Conservation (phyloP, 441 rosid genomes). For the Biscutella laevigata region DNA sequence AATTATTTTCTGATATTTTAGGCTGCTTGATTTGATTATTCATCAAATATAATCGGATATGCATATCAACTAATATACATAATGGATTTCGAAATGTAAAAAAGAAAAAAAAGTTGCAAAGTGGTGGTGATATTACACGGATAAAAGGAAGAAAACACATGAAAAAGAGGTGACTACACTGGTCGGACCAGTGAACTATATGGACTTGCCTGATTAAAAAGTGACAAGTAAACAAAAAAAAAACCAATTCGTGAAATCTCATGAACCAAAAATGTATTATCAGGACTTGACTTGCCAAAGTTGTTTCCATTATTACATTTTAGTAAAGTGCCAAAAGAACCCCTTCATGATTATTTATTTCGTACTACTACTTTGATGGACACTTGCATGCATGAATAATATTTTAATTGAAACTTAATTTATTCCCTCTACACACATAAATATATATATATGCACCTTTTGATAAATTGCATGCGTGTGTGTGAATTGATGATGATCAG, state of each 20-base stretch:
- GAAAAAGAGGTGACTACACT: conserved; percentile 14
- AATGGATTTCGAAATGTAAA: not conserved
- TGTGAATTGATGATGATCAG: conserved; percentile 20
- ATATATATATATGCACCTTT: not conserved
- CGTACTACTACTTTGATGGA: conserved; percentile 26
- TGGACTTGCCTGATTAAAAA: conserved; percentile 19
- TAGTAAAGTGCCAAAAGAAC: conserved; percentile 28
- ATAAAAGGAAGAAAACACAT: conserved; percentile 21
- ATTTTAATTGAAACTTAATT: not conserved
- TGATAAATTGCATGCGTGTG: too few species aligned
- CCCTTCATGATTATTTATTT: conserved; percentile 20
- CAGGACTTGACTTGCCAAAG: conserved; percentile 28
- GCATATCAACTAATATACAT: conserved; percentile 7
- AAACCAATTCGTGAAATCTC: conserved; percentile 10
- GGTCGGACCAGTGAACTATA: conserved; percentile 25
- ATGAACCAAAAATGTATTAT: conserved; percentile 10
- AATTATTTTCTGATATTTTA: not conserved
- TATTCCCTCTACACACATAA: not conserved
- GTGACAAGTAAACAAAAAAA: conserved; percentile 25
- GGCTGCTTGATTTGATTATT: conserved; percentile 22
- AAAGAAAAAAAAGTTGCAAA: not conserved
- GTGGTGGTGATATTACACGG: conserved; percentile 20
- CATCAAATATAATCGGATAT: conserved; percentile 4
- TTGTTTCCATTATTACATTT: conserved; percentile 28
- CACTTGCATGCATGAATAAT: conserved; percentile 22